Base-by-base conservation (phyloP, 306 rosid genomes). In the Ceratonia siliqua region DNA sequence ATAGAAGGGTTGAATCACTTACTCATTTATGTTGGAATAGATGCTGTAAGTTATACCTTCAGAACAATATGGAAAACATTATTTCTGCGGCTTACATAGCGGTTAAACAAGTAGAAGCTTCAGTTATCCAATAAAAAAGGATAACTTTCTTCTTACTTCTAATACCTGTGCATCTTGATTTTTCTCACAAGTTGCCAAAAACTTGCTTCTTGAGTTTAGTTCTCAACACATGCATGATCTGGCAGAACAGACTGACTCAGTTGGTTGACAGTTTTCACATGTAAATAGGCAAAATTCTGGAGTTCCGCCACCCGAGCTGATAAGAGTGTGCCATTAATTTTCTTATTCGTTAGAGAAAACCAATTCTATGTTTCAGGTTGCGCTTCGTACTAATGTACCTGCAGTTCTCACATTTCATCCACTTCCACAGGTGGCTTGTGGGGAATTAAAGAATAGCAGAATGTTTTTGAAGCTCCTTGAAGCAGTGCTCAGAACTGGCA, bases 401-500 rank as follows among this genome's bases (percentile, higher is more conserved):
- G 61, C 61, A 70, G 42, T 72, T 68, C 66, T 55, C 69, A 67
- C 73, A 15, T 74, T 49, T 42, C 56, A 33, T 59, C 53, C 53
- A 58, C 73, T 78, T 71, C 33, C 49, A 64, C 85, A 94, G 98
- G 87, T 77, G 24, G 98, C 97, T 70, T 94, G 92, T 75, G 83
- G 46, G 59, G 98, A 91, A 82, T 61, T 94, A 77, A 89, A 61
- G 78, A 89, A 62, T 56, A 94, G 90, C 82, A 84, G 86, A 78
- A 86, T 94, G 94, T 91, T 94, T 82, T 48, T 84, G 76, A 94
- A 94, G 83, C 92, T 91, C 79, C 96, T 94, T 17, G 97, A 94
- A 79, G 97, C 96, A 2, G 96, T 91, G 53, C 91, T 94, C 49
- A 94, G 84, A 79, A 89, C 98, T 9, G 98, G 98, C 80, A 94